These are phyloP conservation scores for Pistacia vera DNA, from an alignment of 345 rosid species.

Conservation along the genomic window DNA sequence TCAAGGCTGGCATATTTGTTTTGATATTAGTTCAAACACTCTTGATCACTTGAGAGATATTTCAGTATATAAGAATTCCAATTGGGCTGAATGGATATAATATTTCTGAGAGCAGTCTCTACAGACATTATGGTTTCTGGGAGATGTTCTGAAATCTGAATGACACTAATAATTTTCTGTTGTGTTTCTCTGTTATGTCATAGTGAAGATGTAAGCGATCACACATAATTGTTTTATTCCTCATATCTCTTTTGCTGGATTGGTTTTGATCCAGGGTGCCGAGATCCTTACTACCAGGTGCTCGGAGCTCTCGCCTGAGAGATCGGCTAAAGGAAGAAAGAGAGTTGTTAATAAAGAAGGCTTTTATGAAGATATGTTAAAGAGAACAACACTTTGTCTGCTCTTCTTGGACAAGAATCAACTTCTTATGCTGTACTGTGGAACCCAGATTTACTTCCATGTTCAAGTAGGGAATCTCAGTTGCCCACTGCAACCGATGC, in stretches of 20 bases:
- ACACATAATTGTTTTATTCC: slow-evolving; percentile 13
- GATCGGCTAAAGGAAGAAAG: slow-evolving; percentile 92
- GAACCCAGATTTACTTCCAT: slow-evolving; percentile 85
- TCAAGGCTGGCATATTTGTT: neutral
- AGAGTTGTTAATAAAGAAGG: slow-evolving; percentile 85
- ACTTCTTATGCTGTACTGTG: slow-evolving; percentile 58
- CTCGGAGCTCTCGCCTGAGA: slow-evolving; percentile 92
- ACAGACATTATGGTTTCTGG: neutral
- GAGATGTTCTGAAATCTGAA: neutral
- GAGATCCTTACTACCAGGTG: slow-evolving; percentile 89
- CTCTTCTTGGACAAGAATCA: slow-evolving; percentile 58
- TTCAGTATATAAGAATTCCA: slow-evolving; percentile 1
- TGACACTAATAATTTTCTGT: slow-evolving; percentile 1
- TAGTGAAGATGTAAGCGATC: neutral
- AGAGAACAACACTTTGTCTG: slow-evolving; percentile 63
- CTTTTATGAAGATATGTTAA: slow-evolving; percentile 87
- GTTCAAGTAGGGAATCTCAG: slow-evolving; percentile 50
- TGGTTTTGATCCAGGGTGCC: slow-evolving; percentile 73
- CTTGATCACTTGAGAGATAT: neutral
- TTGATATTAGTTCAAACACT: neutral
- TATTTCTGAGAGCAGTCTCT: neutral
- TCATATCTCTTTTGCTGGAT: slow-evolving; percentile 23
- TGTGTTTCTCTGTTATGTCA: slow-evolving; percentile 1
- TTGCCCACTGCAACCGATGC: slow-evolving; percentile 32
- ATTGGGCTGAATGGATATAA: neutral